Conservation (phyloP, 192 early-diverging fungal species). For the Glomus cerebriforme region DNA sequence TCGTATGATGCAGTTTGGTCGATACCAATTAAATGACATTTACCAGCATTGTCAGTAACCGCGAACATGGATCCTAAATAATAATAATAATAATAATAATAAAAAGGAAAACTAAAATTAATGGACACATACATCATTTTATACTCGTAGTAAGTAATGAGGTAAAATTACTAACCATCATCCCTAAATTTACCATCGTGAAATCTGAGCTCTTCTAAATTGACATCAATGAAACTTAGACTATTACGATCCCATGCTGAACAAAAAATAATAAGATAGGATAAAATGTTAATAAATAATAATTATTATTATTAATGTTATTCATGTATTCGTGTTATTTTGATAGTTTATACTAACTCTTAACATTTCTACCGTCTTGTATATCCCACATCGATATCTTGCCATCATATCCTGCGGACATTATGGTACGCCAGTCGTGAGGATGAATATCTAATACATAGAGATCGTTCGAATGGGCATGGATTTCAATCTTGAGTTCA, state of each 20-base stretch:
- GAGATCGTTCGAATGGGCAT: constrained; percentile 63
- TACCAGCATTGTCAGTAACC: constrained; percentile 70
- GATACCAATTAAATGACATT: constrained; percentile 70
- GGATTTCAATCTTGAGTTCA: constrained; percentile 50
- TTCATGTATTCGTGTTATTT: constrained; percentile 35
- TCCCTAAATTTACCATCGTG: background rate
- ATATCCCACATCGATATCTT: constrained; percentile 83
- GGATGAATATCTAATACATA: constrained; percentile 82
- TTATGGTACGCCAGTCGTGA: constrained; percentile 62
- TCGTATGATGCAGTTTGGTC: constrained; percentile 35
- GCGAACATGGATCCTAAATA: constrained; percentile 66
- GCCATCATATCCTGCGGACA: constrained; percentile 85
- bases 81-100: background rate
- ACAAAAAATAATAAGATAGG: background rate
- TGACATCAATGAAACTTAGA: background rate
- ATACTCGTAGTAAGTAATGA: background rate
- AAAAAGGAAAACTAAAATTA: background rate
- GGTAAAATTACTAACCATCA: background rate
- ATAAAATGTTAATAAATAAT: background rate
- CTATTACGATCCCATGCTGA: background rate
- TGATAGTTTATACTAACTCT: constrained; percentile 15
- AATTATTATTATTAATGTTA: constrained; percentile 33
- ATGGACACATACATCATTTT: background rate
- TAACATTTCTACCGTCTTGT: constrained; percentile 52
- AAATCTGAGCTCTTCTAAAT: background rate